Base-by-base conservation (phyloP, 352 stramenopile genomes). In the Phytopythium chamaehyphon region DNA sequence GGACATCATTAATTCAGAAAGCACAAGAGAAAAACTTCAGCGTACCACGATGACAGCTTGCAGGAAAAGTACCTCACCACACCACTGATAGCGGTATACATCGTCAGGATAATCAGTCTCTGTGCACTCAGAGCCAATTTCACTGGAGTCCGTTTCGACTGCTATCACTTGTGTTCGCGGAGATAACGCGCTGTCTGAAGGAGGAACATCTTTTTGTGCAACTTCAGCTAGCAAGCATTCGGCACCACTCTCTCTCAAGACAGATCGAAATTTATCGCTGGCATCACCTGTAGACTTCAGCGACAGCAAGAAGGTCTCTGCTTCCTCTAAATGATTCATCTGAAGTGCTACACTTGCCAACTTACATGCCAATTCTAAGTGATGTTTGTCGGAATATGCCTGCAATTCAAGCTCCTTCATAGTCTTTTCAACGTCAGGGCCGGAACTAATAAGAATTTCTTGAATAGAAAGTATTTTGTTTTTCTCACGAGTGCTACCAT, bases 51-150 rank as follows among this genome's bases (percentile, higher is more conserved):
- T 40, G 15, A 75, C 49, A 0, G 70, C 64, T 51, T 88, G 64
- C 26, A 89, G 46, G 40, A 90, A 81, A 44, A 76, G 78, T 0
- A 88, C 37, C 45, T 91, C 81, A 15, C 71, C 81, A 43, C 64
- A 76, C 81, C 81, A 89, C 0, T 66, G 57, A 54, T 71, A 85
- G 37, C 87, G 40, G 19, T 74, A 77, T 2, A 76, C 44, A 15
- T 91, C 76, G 33, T 91, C 69, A 14, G 31, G 40, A n/a, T 18
- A 5, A n/a, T 9, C n/a, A 5, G 19, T 10, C 24, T 16, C 45
- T 11, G 18, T 26, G n/a, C 16, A 14, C 16, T 42, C 45, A 6
- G 26, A 0, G 19, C 12, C 18, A 28, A 51, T 19, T 11, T 18
- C 18, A 12, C 26, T 21, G 26, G 18, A 6, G 4, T 8, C 3